These are phyloP conservation scores for Symbiodinium natans DNA, from an alignment of 73 alveolate genomes.

Conservation along the genomic window DNA sequence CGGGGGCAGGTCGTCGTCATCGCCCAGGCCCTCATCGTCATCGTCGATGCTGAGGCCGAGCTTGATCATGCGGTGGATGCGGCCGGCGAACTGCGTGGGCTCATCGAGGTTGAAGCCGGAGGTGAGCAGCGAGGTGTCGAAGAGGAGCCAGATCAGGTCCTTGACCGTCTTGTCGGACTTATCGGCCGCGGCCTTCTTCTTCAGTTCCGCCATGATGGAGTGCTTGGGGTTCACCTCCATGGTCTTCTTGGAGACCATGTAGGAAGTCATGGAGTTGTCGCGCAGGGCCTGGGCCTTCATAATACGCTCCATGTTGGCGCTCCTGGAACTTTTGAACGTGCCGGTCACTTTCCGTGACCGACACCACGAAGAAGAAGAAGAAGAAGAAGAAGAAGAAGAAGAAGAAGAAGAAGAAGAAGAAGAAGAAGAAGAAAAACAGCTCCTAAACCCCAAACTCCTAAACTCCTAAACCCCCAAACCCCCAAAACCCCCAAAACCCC, in stretches of 20 bases:
- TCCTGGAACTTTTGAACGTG: no score
- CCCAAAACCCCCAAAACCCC: no score
- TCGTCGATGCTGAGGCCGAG: constrained; percentile 96
- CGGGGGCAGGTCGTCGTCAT: constrained; percentile 96
- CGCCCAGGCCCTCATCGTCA: constrained; percentile 90
- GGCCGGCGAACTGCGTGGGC: constrained; percentile 99
- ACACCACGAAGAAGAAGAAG: no score
- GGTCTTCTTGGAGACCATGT: constrained; percentile 99
- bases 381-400: no score
- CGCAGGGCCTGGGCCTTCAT: constrained; percentile 99
- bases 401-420: no score
- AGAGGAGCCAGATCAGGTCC: constrained; percentile 99
- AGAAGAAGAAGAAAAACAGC: no score
- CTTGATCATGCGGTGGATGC: constrained; percentile 99
- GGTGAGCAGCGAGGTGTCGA: constrained; percentile 99
- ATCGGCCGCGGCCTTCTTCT: constrained; percentile 95
- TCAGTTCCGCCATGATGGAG: constrained; percentile 42
- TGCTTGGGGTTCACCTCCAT: constrained; percentile 75
- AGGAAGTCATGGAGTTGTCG: constrained; percentile 99
- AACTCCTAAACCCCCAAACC: no score
- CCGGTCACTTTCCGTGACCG: no score
- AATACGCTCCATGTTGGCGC: constrained; percentile 91
- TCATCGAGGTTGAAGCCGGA: constrained; percentile 99
- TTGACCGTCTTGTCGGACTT: constrained; percentile 99
- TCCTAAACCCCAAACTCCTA: no score